Base-by-base conservation (phyloP, 306 rosid species). In the Pterocarpus macrocarpus region DNA sequence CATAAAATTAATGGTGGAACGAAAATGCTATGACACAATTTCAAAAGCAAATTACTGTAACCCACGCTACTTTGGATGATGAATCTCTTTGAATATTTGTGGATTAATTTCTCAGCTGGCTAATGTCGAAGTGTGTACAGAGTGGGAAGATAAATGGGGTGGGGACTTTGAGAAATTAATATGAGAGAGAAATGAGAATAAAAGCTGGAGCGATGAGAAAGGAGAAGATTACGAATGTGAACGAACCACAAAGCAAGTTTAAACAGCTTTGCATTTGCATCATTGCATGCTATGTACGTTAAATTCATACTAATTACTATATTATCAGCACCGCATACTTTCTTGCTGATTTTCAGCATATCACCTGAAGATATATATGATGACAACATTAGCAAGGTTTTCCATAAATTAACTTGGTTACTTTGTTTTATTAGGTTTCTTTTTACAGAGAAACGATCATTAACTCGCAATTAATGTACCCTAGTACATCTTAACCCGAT, bases 201-300 rank as follows among this genome's bases (percentile, higher is more conserved):
- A 58, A 43, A 49, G 80, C 43, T 16, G 49, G 76, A 67, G 84
- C 81, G 79, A 50, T 78, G 86, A 83, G 68, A 39, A 52, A 69
- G 41, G 33, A 61, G 56, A 75, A 36, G 80, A 76, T 50, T 85
- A 86, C 89, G 82, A 74, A 72, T 85, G 81, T 73, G 83, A 75
- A 82, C 43, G n/a, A 12, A 74, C 49, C 14, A 77, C 79, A 62
- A 13, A 50, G 22, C 56, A 43, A 81, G 78, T 22, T 28, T 30
- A 59, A 72, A 71, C 75, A 72, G 53, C 77, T 82, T 76, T 75
- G 69, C 85, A 71, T 50, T 83, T 82, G 78, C 85, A 86, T 7
- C 22, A 55, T 83, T 84, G 82, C 86, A 87, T 84, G 82, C 49
- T 57, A 30, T 78, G 41, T 83, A 78, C 86, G 71, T 72, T 70